Conservation (phyloP, 2,329 filamentous ascomycete genomes). For the Mycosphaerella arachidis region DNA sequence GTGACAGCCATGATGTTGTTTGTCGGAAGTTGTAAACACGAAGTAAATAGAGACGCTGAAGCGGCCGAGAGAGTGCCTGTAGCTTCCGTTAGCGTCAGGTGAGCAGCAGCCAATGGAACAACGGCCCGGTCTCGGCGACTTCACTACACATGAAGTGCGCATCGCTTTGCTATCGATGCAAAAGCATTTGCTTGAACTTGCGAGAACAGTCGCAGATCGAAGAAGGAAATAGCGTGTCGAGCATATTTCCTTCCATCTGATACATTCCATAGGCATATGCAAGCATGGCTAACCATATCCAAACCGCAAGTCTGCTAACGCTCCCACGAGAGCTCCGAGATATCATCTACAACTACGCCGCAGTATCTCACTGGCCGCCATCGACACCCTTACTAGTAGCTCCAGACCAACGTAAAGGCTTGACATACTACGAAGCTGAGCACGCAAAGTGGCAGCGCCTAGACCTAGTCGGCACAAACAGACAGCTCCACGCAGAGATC, state of each 20-base stretch:
- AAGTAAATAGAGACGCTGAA: background rate
- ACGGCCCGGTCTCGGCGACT: background rate
- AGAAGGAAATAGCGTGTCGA: background rate
- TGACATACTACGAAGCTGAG: slow-evolving; percentile 15
- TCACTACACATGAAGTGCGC: too few species aligned
- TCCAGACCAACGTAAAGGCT: slow-evolving; percentile 9
- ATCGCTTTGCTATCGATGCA: too few species aligned
- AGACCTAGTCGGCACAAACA: slow-evolving; percentile 10
- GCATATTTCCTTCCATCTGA: too few species aligned
- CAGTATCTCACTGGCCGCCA: background rate
- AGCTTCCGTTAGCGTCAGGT: background rate
- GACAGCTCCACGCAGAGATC: slow-evolving; percentile 19
- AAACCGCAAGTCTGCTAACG: slow-evolving; percentile 10
- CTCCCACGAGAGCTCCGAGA: slow-evolving; percentile 25
- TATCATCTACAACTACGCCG: slow-evolving; percentile 14
- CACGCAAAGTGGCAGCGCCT: slow-evolving; percentile 9
- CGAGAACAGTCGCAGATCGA: too few species aligned
- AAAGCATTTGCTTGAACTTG: too few species aligned
- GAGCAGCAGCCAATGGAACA: background rate
- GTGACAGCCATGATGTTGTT: background rate
- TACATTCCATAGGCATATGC: background rate
- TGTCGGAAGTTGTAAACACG: slow-evolving; percentile 6
- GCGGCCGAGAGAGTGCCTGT: background rate
- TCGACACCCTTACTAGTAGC: slow-evolving; percentile 7
- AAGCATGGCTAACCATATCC: background rate